phyloP scores from a whole-genome alignment of 129 eudicot species.

The Pulicaria dysenterica region DNA sequence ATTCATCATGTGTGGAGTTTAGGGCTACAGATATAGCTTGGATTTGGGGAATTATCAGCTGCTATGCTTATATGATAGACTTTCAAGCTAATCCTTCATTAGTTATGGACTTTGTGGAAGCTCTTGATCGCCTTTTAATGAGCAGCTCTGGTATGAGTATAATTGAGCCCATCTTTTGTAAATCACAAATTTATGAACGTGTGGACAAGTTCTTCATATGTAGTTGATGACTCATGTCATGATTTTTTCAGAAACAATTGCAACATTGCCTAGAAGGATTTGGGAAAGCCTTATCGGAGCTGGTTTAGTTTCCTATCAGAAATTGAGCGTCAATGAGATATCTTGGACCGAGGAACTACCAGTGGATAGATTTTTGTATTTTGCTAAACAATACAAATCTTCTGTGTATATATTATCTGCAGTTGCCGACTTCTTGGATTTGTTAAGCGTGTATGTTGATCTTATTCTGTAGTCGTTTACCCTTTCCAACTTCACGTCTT shows the following conservation, averaged over 20 bases:
- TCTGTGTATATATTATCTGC: constrained; percentile 68
- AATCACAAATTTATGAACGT: constrained; percentile 6
- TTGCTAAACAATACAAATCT: constrained; percentile 62
- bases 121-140: constrained; percentile 64
- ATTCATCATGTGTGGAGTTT: constrained; percentile 33
- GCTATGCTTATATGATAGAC: constrained; percentile 61
- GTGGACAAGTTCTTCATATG: constrained; percentile 15
- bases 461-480: neutral
- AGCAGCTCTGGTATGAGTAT: constrained; percentile 53
- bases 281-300: constrained; percentile 83
- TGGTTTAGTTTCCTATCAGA: constrained; percentile 61
- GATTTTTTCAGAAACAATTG: constrained; percentile 35
- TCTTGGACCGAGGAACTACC: constrained; percentile 37
- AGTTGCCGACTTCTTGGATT: constrained; percentile 78
- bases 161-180: neutral
- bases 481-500: constrained; percentile 15
- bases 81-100: constrained; percentile 44
- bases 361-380: constrained; percentile 47
- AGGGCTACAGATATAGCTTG: constrained; percentile 48
- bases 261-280: constrained; percentile 38
- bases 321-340: constrained; percentile 30
- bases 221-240: constrained; percentile 19
- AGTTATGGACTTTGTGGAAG: constrained; percentile 71
- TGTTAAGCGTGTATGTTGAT: constrained; percentile 53
- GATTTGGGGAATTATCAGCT: constrained; percentile 72